Base-by-base conservation (phyloP, 108 stramenopile species). In the Stephanodiscus minutulus region DNA sequence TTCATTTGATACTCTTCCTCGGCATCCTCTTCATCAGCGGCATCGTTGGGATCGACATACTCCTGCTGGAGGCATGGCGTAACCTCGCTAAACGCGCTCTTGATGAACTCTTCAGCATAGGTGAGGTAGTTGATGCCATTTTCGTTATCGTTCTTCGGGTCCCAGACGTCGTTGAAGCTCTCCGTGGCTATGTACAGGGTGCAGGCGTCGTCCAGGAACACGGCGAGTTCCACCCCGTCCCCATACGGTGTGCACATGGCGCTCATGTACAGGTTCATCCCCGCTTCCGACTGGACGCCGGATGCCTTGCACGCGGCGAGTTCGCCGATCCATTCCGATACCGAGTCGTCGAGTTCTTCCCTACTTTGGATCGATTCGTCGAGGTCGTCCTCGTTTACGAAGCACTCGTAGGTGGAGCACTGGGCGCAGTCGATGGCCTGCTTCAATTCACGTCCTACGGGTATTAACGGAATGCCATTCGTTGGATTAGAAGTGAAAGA, bases 231-330 rank as follows among this genome's bases (percentile, higher is more conserved):
- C 6, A 75, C 60, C 21, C 74, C 74, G 65, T 55, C 83, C 56
- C 90, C 90, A 21, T 79, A 76, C 43, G 58, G 77, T 70, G 83
- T 86, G 73, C 90, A 91, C 65, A 88, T 84, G 43, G 87, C 77
- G 21, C 90, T 84, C 33, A 82, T 74, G 71, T 73, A 79, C 7
- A 79, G 72, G 24, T 79, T 44, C 1, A 59, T 68, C 66, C 66
- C 2, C 31, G 5, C 31, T 33, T 33, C n/a, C n/a, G n/a, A 67
- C 57, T 67, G 56, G 29, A 37, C 37, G 48, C 61, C 67, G 8
- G 71, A 55, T 17, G 48, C 37, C 35, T 52, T 64, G 62, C 85
- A 85, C 59, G 56, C 66, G 46, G 72, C 70, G 11, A 85, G 78
- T 28, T 64, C 76, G 11, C 57, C 48, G 27, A 88, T 71, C 75